Evolutionary conservation across 331 rosid species (phyloP), one percentile per base, ranked within the genome.

Genomic region (Saraca asoca): DNA sequence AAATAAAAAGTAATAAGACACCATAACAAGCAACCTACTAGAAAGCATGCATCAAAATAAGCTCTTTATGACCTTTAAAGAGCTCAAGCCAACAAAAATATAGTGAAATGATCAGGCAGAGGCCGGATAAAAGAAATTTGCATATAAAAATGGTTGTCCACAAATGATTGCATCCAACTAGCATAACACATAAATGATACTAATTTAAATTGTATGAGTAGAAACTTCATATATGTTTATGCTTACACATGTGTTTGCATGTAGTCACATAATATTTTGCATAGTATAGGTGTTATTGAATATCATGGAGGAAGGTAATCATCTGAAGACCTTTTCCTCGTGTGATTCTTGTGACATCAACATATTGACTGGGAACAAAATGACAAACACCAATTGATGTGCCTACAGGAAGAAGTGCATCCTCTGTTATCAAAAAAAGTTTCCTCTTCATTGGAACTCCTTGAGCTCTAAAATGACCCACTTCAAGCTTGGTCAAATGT

Each of bases 301-400:
- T 10, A 15, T 24, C 12, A n/a, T n/a, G n/a, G n/a, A n/a, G n/a
- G n/a, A n/a, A n/a, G 24, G 64, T 12, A 37, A 64, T 57, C 77
- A 94, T 97, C 99, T 94, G 97, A 76, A 88, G 88, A 77, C 99
- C 99, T 70, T 94, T 90, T 72, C 99, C 99, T 73, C 80, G 80
- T 4, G 96, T 80, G 75, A 85, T 90, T 82, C 99, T 97, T 0
- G 87, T 64, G 43, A 94, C 75, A 72, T 94, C 99, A 49, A 94
- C 95, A 72, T 78, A 88, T 49, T 94, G 99, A 15, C 99, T 97
- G 0, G 99, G 97, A 53, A 90, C 96, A 85, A 94, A 94, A 80
- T 94, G 99, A 16, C 99, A 92, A 74, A 88, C 97, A 42, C 85
- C 90, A 48, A 94, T 60, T 29, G 76, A 33, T 6, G 94, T 90